Evolutionary conservation across 2,329 filamentous ascomycete species (phyloP), one percentile per base, ranked within the genome.

Genomic region (Monosporascus sp.): DNA sequence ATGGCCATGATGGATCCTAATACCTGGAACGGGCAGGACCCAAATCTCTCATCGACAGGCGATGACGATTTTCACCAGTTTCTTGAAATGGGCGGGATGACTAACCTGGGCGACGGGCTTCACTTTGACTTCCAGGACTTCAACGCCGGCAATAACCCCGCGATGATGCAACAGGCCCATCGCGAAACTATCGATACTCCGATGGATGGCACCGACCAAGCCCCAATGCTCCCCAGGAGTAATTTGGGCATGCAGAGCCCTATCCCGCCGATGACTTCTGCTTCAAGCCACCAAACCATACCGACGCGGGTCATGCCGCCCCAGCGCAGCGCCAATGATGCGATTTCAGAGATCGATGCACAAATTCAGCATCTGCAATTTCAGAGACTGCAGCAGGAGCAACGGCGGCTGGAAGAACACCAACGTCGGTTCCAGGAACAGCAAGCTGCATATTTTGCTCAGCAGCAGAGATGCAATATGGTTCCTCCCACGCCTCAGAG

Each of bases 401-500:
- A 81, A 60, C 75, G 78, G 51, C 79, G 81, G 57, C 65, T 82
- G 17, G 76, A 81, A 50, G 81, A 86, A 63, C 81, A 85, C 56
- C 78, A 77, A 46, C 75, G 70, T 14, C 68, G 68, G 48, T 66
- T 71, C 24, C 67, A 68, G 45, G 70, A 72, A 22, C 70, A 77
- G 37, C 72, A 73, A 47, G 72, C 73, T 22, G 78, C 77, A 51
- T 82, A 78, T 63, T 85, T 79, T 63, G 68, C 73, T 8, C 78
- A 71, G 52, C 78, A 70, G 50, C 76, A 81, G 55, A 79, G 78
- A 57, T 77, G 62, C 51, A 66, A 79, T 55, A 84, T 87, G 50
- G 81, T 91, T 7, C 89, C 89, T 6, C 88, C 88, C 2, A 94
- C 89, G 15, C 89, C 89, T 0, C 89, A 88, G 67, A 93, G 89